phyloP scores from a whole-genome alignment of 2,329 filamentous ascomycete genomes.

The Celoporthe dispersa region DNA sequence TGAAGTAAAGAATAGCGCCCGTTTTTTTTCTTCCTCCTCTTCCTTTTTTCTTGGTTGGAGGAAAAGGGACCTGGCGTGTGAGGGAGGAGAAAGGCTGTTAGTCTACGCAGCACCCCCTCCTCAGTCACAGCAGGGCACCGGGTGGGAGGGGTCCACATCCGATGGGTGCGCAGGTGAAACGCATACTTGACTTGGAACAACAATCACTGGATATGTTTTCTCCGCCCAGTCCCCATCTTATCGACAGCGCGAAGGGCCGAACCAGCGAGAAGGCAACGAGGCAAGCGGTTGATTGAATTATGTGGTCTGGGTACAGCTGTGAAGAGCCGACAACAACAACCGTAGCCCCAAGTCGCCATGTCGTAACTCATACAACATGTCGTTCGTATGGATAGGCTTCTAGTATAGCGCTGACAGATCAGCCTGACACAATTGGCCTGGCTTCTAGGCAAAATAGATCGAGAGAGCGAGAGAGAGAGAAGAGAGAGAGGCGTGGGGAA shows the following conservation, averaged over 20 bases:
- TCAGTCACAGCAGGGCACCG: neutral
- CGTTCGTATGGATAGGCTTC: neutral
- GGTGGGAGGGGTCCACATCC: neutral
- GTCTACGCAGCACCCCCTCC: neutral
- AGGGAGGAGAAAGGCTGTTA: neutral
- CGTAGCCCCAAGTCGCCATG: neutral
- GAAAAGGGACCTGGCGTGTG: neutral
- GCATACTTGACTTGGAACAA: neutral
- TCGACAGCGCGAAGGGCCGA: neutral
- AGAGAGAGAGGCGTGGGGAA: neutral
- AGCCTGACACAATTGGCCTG: neutral
- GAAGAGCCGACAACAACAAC: constrained; percentile 6
- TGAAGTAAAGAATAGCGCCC: neutral
- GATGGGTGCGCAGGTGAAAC: neutral
- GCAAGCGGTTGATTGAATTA: neutral
- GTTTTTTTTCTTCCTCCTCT: no score
- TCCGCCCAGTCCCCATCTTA: neutral
- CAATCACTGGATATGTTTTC: neutral
- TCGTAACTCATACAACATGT: no score
- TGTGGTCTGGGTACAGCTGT: neutral
- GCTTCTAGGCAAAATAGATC: neutral
- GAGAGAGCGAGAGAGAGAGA: no score
- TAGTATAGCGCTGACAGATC: neutral
- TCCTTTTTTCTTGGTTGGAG: neutral
- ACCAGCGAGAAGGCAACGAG: neutral